phyloP scores from a whole-genome alignment of 2,329 filamentous ascomycete species.

The Orbilia brochopaga region DNA sequence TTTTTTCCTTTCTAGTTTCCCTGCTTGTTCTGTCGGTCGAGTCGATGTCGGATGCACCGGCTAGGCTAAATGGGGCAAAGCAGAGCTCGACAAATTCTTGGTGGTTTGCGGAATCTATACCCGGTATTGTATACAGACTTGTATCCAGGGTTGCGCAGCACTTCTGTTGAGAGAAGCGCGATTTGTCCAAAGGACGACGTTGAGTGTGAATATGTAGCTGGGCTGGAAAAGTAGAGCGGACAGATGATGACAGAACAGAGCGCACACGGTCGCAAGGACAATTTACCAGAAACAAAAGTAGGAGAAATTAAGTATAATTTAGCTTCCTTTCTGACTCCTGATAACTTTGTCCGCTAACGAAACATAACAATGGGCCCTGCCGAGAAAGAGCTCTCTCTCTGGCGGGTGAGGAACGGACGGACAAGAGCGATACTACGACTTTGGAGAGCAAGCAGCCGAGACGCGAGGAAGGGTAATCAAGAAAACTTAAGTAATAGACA shows the following conservation, averaged over 20 bases:
- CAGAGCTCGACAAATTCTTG: not conserved
- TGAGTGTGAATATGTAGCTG: slow-evolving; percentile 10
- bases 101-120: not conserved
- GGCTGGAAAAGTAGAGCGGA: not conserved
- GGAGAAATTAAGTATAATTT: slow-evolving; percentile 3
- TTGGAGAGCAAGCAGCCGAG: not conserved
- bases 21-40: not conserved
- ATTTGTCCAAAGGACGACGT: slow-evolving; percentile 7
- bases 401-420: too few species aligned
- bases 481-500: not conserved
- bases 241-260: too few species aligned
- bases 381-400: too few species aligned
- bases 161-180: slow-evolving; percentile 48
- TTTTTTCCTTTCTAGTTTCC: not conserved
- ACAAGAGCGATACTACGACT: too few species aligned
- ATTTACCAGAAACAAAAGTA: too few species aligned
- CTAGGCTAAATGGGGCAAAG: slow-evolving; percentile 44
- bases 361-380: too few species aligned
- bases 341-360: too few species aligned
- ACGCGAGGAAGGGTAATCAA: not conserved
- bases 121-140: not conserved
- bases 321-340: too few species aligned
- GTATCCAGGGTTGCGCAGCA: not conserved
- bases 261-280: too few species aligned
- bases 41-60: slow-evolving; percentile 10